Conservation (phyloP, 23 red algal species). For the Chondrus crispus region DNA sequence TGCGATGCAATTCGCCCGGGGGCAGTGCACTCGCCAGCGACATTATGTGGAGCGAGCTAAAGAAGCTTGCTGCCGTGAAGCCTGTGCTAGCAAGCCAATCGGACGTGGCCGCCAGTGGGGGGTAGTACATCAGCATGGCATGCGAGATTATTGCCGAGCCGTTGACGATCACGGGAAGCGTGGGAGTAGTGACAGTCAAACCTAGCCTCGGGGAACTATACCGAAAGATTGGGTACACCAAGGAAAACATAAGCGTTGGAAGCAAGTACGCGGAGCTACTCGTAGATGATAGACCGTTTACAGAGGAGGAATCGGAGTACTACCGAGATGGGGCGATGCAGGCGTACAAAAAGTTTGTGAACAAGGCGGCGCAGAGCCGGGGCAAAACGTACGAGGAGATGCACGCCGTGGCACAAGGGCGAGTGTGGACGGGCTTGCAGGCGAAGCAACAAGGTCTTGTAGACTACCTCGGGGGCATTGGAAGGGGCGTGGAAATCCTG, state of each 20-base stretch:
- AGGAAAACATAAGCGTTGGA: conserved; percentile 81
- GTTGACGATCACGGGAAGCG: conserved; percentile 85
- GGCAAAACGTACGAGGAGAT: conserved; percentile 70
- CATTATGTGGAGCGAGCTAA: conserved; percentile 83
- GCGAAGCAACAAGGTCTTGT: conserved; percentile 76
- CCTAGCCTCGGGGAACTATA: conserved; percentile 79
- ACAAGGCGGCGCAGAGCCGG: conserved; percentile 79
- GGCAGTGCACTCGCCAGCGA: conserved; percentile 87
- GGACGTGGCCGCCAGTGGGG: conserved; percentile 90
- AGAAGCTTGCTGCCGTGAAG: conserved; percentile 63
- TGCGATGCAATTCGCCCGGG: conserved; percentile 91
- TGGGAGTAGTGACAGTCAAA: conserved; percentile 95
- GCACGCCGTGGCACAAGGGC: conserved; percentile 79
- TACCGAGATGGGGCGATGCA: conserved; percentile 49
- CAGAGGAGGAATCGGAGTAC: conserved; percentile 81
- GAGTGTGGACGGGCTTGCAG: conserved; percentile 91
- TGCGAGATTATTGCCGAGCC: conserved; percentile 88
- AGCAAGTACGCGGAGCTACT: conserved; percentile 83
- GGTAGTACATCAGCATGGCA: conserved; percentile 96
- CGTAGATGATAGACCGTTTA: conserved; percentile 87
- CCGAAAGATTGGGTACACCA: conserved; percentile 76
- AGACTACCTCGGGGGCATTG: conserved; percentile 76
- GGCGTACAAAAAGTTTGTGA: conserved; percentile 85
- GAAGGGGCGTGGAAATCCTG: conserved; percentile 70
- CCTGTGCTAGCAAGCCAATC: conserved; percentile 83